A percentile compares a stretch with the other conserved stretches of the same genome.
Evolutionary conservation across 495 filamentous ascomycete species (phyloP).

Genomic region (Penicillium waksmanii): DNA sequence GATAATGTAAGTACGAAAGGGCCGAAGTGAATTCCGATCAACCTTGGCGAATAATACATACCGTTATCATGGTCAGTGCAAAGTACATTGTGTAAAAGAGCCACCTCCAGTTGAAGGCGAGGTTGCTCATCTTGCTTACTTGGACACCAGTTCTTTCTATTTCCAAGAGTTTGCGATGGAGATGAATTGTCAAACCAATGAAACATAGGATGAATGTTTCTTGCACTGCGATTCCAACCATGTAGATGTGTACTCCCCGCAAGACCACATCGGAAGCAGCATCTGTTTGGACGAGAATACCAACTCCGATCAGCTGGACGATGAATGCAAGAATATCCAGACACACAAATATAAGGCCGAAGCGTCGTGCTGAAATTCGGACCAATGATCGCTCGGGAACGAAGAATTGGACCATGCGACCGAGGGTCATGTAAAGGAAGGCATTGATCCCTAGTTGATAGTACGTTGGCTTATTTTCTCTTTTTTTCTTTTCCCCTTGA

Average conservation of each 20-base stretch:
- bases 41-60: conserved; percentile 26
- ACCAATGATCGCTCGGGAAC: conserved; percentile 40
- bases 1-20: neutral
- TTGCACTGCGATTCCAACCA: conserved; percentile 62
- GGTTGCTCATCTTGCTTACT: conserved; percentile 24
- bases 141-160: conserved; percentile 44
- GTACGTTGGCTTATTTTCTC: neutral
- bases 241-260: conserved; percentile 54
- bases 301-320: conserved; percentile 59
- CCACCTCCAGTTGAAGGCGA: conserved; percentile 36
- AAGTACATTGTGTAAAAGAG: conserved; percentile 56
- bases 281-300: conserved; percentile 23
- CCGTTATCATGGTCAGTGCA: conserved; percentile 54
- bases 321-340: conserved; percentile 68
- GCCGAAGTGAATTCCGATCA: no score
- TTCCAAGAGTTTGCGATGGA: conserved; percentile 46
- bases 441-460: conserved; percentile 54
- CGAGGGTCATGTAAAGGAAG: conserved; percentile 71
- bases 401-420: conserved; percentile 62
- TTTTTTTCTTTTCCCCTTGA: no score
- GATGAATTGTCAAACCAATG: conserved; percentile 45
- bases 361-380: conserved; percentile 42
- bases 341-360: conserved; percentile 58
- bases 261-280: conserved; percentile 22
- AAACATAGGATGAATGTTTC: conserved; percentile 62